Evolutionary conservation across 192 early-diverging fungal genomes (phyloP).

Genomic region (Gigaspora rosea): DNA sequence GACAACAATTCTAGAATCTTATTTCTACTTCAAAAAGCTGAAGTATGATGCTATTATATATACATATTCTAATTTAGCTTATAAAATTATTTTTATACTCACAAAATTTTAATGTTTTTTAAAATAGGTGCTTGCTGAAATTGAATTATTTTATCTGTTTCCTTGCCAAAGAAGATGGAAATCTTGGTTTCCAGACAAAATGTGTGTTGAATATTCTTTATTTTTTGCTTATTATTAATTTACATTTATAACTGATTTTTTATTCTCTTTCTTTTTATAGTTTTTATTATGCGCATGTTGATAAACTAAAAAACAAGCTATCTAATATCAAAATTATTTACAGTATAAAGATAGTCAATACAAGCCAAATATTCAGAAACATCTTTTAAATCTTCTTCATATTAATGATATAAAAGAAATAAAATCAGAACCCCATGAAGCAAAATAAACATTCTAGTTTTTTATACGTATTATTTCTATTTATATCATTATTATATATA

Average conservation of each 20-base stretch:
- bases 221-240: not conserved
- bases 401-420: no score
- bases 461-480: no score
- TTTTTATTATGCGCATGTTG: not conserved
- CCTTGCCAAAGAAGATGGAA: slow-evolving; percentile 9
- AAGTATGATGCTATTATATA: not conserved
- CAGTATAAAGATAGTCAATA: not conserved
- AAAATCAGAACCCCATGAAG: no score
- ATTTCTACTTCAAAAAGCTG: not conserved
- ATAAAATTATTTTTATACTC: not conserved
- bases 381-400: not conserved
- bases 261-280: not conserved
- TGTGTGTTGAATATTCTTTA: not conserved
- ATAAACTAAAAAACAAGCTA: not conserved
- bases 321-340: not conserved
- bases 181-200: slow-evolving; percentile 12
- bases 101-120: not conserved
- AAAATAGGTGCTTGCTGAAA: slow-evolving; percentile 5
- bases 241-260: not conserved
- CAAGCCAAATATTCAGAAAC: not conserved
- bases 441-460: no score
- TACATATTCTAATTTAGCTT: no score
- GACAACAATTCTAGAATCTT: not conserved
- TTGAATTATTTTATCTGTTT: slow-evolving; percentile 22
- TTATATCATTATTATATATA: no score